Evolutionary conservation across 1,284 basidiomycete species (phyloP), one percentile per base, ranked within the genome.

Genomic region (Sparassis latifolia): DNA sequence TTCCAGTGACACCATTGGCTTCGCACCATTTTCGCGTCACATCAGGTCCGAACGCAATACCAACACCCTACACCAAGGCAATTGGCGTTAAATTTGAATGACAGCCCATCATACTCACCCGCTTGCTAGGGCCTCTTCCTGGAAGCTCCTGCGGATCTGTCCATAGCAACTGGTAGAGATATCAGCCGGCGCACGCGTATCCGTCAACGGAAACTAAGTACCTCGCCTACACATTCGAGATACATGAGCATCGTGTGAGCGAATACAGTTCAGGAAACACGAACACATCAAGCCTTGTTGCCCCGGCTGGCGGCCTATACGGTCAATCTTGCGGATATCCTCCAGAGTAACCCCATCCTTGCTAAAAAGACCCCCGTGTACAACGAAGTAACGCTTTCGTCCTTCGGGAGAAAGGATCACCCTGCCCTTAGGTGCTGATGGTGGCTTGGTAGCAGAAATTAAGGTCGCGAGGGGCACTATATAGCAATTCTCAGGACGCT

Each of bases 121-220:
- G 84, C 77, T 99, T 99, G 63, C 91, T 95, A 3, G 96, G 96
- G 0, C 95, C 95, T 39, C 97, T 84, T n/a, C 97, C 97, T 10
- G 83, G 84, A 43, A 76, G 67, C 41, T 88, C 85, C 69, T 98
- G 96, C 29, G 97, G 96, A 71, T 99, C 97, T 5, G 93, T 97
- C 94, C 94, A 97, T 28, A 97, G 76, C 31, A 86, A 66, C 79
- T 84, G 50, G 44, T 40, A 45, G 12, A 50, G 45, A 20, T 42
- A 12, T 45, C 31, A 45, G 33, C 12, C 33, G 27, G 20, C 20
- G 20, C 20, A 20, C 20, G 20, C 20, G 20, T 20, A 20, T 20
- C 20, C 20, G 20, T 20, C 20, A 20, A 20, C 20, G 20, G 20
- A 20, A 20, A 20, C 20, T 20, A 20, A 20, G 27, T 71, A 84